A percentile compares a stretch with the other conserved stretches of the same genome.
phyloP scores from a whole-genome alignment of 2,329 filamentous ascomycete species.

The Fusarium nygamai region DNA sequence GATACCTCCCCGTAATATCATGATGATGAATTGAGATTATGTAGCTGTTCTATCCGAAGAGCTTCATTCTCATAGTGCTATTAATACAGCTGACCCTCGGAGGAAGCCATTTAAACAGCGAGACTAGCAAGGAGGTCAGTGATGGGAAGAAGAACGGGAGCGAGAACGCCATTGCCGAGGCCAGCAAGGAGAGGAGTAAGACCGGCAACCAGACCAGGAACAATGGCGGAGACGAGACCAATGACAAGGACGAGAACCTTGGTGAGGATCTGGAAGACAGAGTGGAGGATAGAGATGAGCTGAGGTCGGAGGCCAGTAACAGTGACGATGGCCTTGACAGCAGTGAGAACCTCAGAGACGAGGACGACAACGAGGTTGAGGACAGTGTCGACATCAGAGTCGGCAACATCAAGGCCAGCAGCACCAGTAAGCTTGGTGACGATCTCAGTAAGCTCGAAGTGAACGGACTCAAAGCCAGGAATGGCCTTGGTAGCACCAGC shows the following conservation, averaged over 20 bases:
- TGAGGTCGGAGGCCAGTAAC: slow-evolving; percentile 39
- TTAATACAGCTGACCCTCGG: not conserved
- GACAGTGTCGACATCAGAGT: slow-evolving; percentile 40
- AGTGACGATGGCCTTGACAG: slow-evolving; percentile 38
- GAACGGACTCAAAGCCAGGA: slow-evolving; percentile 28
- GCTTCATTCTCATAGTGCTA: not conserved
- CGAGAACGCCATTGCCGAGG: slow-evolving; percentile 40
- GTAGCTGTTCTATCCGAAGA: not conserved
- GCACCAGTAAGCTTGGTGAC: slow-evolving; percentile 38
- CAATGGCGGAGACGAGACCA: slow-evolving; percentile 33
- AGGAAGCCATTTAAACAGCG: not conserved
- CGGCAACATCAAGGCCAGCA: slow-evolving; percentile 32
- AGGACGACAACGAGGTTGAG: slow-evolving; percentile 36
- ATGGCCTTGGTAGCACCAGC: slow-evolving; percentile 24
- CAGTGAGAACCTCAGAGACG: slow-evolving; percentile 30
- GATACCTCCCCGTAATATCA: not conserved
- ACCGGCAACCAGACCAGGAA: slow-evolving; percentile 40
- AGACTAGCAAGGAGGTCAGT: slow-evolving; percentile 39
- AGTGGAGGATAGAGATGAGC: slow-evolving; percentile 42
- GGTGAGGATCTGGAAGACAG: slow-evolving; percentile 42
- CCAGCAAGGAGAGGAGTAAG: slow-evolving; percentile 43
- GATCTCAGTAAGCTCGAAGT: slow-evolving; percentile 37
- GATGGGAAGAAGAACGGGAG: slow-evolving; percentile 42
- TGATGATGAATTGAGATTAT: not conserved
- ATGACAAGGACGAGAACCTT: slow-evolving; percentile 39